Percentiles rank a stretch among this genome's conserved stretches.
Evolutionary conservation across 2,329 filamentous ascomycete genomes (phyloP).

Genomic region (Colletotrichum nymphaeae): DNA sequence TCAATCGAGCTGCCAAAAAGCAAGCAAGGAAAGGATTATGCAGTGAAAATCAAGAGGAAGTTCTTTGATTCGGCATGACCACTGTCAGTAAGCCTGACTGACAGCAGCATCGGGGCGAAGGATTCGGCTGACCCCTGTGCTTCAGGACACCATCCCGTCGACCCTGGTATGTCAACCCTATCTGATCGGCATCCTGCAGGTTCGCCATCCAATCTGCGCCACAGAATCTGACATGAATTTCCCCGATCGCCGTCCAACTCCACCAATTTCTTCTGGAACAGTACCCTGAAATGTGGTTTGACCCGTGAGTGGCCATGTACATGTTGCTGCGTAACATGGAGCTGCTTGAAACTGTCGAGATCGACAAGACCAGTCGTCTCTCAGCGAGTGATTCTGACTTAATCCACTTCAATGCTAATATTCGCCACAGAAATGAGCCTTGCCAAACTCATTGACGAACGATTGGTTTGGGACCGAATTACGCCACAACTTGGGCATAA

Average conservation of each 20-base stretch:
- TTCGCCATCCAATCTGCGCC: not conserved
- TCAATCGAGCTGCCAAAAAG: not conserved
- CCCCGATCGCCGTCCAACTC: slow-evolving; percentile 7
- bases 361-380: not conserved
- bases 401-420: not conserved
- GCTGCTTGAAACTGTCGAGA: not conserved
- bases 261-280: not conserved
- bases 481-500: not conserved
- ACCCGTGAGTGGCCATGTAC: not conserved
- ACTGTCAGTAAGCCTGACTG: slow-evolving; percentile 2
- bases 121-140: slow-evolving; percentile 10
- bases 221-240: not conserved
- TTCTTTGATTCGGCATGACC: not conserved
- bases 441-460: not conserved
- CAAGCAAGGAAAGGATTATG: no score
- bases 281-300: not conserved
- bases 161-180: not conserved
- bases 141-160: not conserved
- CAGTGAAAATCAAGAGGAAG: not conserved
- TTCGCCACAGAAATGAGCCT: not conserved
- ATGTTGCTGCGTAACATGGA: not conserved
- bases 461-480: not conserved
- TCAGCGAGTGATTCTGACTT: not conserved
- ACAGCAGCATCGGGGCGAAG: slow-evolving; percentile 15
- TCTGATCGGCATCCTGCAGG: slow-evolving; percentile 24